phyloP scores from a whole-genome alignment of 1,139 yeast genomes.

The Saccharomyces uvarum region DNA sequence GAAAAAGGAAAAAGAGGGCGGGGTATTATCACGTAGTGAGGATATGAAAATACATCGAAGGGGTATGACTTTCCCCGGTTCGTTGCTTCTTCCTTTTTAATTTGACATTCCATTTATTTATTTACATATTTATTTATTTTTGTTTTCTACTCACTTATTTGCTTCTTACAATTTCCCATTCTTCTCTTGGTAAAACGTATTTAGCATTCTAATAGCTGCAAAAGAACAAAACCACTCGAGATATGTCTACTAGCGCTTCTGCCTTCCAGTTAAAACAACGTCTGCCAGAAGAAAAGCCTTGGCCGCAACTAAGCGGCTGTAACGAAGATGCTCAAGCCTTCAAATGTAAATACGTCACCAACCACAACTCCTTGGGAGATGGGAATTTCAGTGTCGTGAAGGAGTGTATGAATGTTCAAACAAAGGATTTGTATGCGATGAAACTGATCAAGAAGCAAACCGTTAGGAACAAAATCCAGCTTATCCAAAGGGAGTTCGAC shows the following conservation, averaged over 20 bases:
- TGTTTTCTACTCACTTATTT: background rate
- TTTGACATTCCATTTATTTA: background rate
- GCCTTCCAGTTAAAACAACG: background rate
- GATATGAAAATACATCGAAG: background rate
- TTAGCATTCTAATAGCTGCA: background rate
- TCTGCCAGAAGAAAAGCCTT: conserved; percentile 3
- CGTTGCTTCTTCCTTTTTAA: background rate
- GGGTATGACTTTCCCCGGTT: background rate
- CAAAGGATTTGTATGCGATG: conserved; percentile 29
- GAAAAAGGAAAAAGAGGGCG: background rate
- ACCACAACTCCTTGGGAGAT: conserved; percentile 25
- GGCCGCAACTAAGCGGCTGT: conserved; percentile 8
- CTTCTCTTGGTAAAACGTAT: too few species aligned
- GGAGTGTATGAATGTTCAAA: conserved; percentile 28
- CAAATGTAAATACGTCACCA: conserved; percentile 26
- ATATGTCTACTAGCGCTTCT: background rate
- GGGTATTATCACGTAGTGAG: background rate
- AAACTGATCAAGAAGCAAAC: conserved; percentile 27
- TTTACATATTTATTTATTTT: background rate
- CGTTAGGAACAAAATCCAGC: conserved; percentile 24
- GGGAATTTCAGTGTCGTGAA: conserved; percentile 33
- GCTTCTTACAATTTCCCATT: background rate
- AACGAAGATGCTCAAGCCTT: conserved; percentile 9
- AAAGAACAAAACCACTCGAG: background rate
- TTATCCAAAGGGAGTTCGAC: conserved; percentile 30